Evolutionary conservation across 345 rosid species (phyloP), one percentile per base, ranked within the genome.

Genomic region (Lepidium didymum): DNA sequence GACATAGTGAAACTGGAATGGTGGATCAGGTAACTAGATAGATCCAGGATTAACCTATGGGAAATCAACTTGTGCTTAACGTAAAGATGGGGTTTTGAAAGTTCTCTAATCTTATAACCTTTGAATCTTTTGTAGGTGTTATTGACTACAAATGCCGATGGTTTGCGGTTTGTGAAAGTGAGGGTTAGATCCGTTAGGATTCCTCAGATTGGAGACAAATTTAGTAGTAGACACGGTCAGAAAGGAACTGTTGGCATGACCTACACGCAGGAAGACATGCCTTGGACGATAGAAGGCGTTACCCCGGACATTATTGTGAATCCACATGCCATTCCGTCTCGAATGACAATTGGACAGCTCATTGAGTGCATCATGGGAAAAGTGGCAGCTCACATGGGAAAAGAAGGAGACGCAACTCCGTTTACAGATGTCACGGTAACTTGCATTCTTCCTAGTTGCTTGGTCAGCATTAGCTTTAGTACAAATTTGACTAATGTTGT

Each of bases 181-280:
- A 84, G 99, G 78, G 96, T 91, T 51, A 87, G 97, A 72, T 94
- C 99, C 2, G 96, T 94, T 54, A 83, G 99, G 42, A 91, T 86
- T 64, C 99, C 99, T 65, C 99, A 94, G 72, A 94, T 94, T 19
- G 97, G 99, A 31, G 99, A 94, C 82, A 94, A 94, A 60, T 93
- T 93, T 54, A 93, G 98, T 62, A 93, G 98, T 84, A 82, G 98
- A 74, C 98, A 93, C 16, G 98, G 97, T 62, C 99, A 94, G 84
- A 94, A 94, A 86, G 99, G 99, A 79, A 94, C 99, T 5, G 95
- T 91, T 12, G 99, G 99, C 64, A 91, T 91, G 96, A 88, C 97
- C 8, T 94, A 94, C 77, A 94, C 99, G 1, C 99, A 94, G 60
- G 99, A 94, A 67, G 99, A 94, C 78, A 94, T 94, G 97, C 97